Base-by-base conservation (phyloP, 2,329 filamentous ascomycete genomes). In the Ilyonectria robusta region DNA sequence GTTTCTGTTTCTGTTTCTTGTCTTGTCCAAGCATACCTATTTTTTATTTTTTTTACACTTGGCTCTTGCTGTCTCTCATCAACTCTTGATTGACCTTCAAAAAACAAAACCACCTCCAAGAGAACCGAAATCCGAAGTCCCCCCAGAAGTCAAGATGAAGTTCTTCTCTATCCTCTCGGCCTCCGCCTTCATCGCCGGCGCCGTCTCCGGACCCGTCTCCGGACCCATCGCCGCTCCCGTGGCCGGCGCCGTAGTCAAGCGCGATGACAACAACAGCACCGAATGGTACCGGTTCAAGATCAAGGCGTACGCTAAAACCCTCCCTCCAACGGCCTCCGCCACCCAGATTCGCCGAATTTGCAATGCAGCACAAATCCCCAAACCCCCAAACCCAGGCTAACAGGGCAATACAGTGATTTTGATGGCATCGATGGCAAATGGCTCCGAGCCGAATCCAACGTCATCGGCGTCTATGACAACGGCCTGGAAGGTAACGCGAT, bases 81-180 rank as follows among this genome's bases (percentile, higher is more conserved):
- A 53, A 31, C n/a, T 44, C 17, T n/a, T 31, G 8, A 15, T 4
- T 40, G 13, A 15, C 37, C 13, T 17, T 40, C 37, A 6, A 40
- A 40, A n/a, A 17, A 40, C 17, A 15, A 40, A 40, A 40, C 11
- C n/a, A 57, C n/a, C 10, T 26, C 35, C 17, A 40, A 40, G 37
- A 40, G 13, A 17, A n/a, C n/a, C 40, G 15, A 42, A 42, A 17
- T n/a, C n/a, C 15, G 0, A 42, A n/a, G 26, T 15, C 23, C 31
- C 29, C n/a, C 26, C 3, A 11, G 13, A 19, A 6, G 21, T 35
- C 65, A 63, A 60, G 5, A 70, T 70, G 69, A 69, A 65, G 58
- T 58, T 54, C 26, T 35, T 19, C 9, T 56, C 44, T 6, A 31
- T 69, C 17, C 29, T 69, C 15, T 69, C 64, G 9, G 61, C 10